Conservation (phyloP, 2,329 filamentous ascomycete species). For the Hymenoscyphus occultus region DNA sequence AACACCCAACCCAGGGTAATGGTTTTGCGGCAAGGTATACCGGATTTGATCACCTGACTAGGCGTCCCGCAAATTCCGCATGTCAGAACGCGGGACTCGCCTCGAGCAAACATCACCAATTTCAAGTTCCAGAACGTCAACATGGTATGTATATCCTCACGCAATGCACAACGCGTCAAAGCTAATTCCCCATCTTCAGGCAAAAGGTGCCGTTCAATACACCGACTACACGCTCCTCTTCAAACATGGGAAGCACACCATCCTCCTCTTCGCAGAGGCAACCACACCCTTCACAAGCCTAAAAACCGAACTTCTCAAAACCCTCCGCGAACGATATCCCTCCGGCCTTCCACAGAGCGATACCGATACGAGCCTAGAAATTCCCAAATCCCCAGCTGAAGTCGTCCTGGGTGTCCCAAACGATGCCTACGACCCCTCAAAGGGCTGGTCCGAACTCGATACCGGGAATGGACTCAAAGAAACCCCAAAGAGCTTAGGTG, state of each 20-base stretch:
- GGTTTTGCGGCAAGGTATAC: neutral
- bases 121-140: neutral
- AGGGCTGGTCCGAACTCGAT: slow-evolving; percentile 47
- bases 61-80: neutral
- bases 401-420: slow-evolving; percentile 47
- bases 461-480: slow-evolving; percentile 37
- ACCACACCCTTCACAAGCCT: slow-evolving; percentile 55
- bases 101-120: neutral
- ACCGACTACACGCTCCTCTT: slow-evolving; percentile 65
- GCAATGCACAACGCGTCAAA: neutral
- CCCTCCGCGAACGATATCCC: slow-evolving; percentile 57
- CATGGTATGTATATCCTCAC: neutral
- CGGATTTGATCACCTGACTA: neutral
- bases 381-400: slow-evolving; percentile 38
- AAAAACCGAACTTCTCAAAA: slow-evolving; percentile 55
- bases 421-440: slow-evolving; percentile 46
- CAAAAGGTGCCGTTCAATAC: slow-evolving; percentile 37
- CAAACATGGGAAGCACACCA: slow-evolving; percentile 69
- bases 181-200: slow-evolving; percentile 13
- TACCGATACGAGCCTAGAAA: slow-evolving; percentile 34
- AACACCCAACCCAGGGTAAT: neutral
- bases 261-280: slow-evolving; percentile 64
- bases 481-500: slow-evolving; percentile 36
- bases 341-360: slow-evolving; percentile 45
- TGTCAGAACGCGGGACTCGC: neutral